Conservation (phyloP, 768 basidiomycete genomes). For the Boletus eberwhitei region DNA sequence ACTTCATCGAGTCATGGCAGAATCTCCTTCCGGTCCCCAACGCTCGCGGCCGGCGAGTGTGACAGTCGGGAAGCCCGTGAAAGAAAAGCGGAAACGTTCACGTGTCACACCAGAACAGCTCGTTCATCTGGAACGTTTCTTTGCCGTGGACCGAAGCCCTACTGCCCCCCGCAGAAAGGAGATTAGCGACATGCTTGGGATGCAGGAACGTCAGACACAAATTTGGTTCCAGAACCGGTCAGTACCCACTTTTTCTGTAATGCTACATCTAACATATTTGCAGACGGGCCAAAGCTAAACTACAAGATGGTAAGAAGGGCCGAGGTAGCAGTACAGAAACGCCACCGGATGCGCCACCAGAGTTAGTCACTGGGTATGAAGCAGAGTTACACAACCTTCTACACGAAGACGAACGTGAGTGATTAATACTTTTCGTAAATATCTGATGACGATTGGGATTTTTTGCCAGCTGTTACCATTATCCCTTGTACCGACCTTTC, state of each 20-base stretch:
- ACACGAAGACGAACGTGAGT: slow-evolving; percentile 75
- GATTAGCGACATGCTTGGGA: slow-evolving; percentile 69
- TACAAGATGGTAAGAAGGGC: slow-evolving; percentile 57
- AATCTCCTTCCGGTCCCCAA: slow-evolving; percentile 35
- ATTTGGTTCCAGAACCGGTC: slow-evolving; percentile 88
- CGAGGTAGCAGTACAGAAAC: slow-evolving; percentile 34
- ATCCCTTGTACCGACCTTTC: slow-evolving; percentile 74
- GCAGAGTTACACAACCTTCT: slow-evolving; percentile 61
- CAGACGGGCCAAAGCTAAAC: slow-evolving; percentile 81
- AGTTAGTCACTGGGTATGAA: slow-evolving; percentile 50
- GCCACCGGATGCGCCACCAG: slow-evolving; percentile 50
- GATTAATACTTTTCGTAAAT: background rate
- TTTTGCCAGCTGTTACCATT: slow-evolving; percentile 57
- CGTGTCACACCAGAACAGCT: slow-evolving; percentile 80
- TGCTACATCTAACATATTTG: background rate
- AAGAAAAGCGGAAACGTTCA: slow-evolving; percentile 69
- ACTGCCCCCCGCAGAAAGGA: slow-evolving; percentile 68
- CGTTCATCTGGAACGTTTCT: slow-evolving; percentile 69
- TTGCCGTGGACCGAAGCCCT: slow-evolving; percentile 66
- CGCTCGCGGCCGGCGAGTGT: slow-evolving; percentile 32
- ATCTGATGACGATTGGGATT: background rate
- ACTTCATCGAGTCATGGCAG: slow-evolving; percentile 24
- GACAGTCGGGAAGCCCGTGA: slow-evolving; percentile 31
- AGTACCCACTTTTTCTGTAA: background rate
- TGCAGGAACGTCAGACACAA: slow-evolving; percentile 86